Percentiles rank a stretch among this genome's conserved stretches.
These are phyloP conservation scores for Emericellopsis atlantica DNA, from an alignment of 2,329 filamentous ascomycete genomes.

Conservation along the genomic window DNA sequence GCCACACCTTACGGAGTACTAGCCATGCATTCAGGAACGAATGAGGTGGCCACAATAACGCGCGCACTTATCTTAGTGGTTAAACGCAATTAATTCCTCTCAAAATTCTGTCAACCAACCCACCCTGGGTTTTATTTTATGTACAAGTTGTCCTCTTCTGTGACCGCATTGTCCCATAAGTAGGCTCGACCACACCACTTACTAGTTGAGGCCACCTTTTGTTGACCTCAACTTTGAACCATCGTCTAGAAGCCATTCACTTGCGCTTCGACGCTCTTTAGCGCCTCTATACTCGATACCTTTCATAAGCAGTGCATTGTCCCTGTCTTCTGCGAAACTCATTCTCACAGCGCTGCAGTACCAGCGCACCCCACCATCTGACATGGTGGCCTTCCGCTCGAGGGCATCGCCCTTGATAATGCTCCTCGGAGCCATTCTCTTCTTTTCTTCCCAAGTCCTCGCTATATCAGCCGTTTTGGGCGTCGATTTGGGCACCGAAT, in stretches of 20 bases:
- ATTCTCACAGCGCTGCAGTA: no score
- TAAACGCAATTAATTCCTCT: no score
- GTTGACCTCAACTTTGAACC: no score
- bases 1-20: background rate
- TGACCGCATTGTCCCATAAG: background rate
- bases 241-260: no score
- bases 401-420: conserved; percentile 21
- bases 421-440: conserved; percentile 22
- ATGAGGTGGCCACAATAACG: no score
- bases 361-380: conserved; percentile 2
- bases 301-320: no score
- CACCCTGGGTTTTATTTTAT: background rate
- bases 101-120: background rate
- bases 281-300: no score
- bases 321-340: no score
- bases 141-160: conserved; percentile 23
- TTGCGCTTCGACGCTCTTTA: no score
- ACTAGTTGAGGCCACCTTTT: no score
- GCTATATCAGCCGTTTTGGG: conserved; percentile 68
- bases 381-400: conserved; percentile 18
- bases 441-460: conserved; percentile 30
- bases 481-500: conserved; percentile 89
- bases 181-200: background rate
- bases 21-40: no score
- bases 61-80: no score